Base-by-base conservation (phyloP, 2,329 filamentous ascomycete genomes). In the Celoporthe dispersa region DNA sequence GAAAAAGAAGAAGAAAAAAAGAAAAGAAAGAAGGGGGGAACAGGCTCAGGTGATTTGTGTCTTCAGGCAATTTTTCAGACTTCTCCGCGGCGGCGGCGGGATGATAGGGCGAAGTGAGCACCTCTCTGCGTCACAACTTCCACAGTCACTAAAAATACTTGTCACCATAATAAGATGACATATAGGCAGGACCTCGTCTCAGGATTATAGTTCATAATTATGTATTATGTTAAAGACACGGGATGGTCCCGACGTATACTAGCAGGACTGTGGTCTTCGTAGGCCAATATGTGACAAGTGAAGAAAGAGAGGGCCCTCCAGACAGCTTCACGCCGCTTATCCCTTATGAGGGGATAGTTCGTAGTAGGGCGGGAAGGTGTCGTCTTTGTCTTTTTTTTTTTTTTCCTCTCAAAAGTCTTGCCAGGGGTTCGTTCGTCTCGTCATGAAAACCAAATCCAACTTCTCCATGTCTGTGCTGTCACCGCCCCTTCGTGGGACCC, bases 221-320 rank as follows among this genome's bases (percentile, higher is more conserved):
- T 68, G 53, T 53, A 72, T 72, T 72, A 72, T 44, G 62, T 14
- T 66, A 66, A 62, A 66, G 62, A 57, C 70, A 65, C 59, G 48
- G 37, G 12, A 55, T 22, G 61, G 28, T 41, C 67, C 53, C 67
- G 41, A 31, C 53, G 28, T 59, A 25, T 25, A 66, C 53, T 57
- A 37, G 60, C 41, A 55, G 64, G 67, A 64, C 70, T 28, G 51
- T 64, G 64, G 48, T 68, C 28, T 70, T 51, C 69, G 35, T 48
- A 67, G 64, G 61, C 67, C 64, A 71, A 71, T 67, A 67, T 71
- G 67, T 63, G 67, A 71, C 70, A 71, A 60, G 28, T 44, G 67
- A 71, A 71, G 64, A 53, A 44, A 41, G n/a, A n/a, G 53, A 48
- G 19, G 57, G 41, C 65, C 31, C n/a, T 48, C 64, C 6, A 55